Evolutionary conservation across 2,329 filamentous ascomycete species (phyloP).

Genomic region (Aspergillus costaricaensis): DNA sequence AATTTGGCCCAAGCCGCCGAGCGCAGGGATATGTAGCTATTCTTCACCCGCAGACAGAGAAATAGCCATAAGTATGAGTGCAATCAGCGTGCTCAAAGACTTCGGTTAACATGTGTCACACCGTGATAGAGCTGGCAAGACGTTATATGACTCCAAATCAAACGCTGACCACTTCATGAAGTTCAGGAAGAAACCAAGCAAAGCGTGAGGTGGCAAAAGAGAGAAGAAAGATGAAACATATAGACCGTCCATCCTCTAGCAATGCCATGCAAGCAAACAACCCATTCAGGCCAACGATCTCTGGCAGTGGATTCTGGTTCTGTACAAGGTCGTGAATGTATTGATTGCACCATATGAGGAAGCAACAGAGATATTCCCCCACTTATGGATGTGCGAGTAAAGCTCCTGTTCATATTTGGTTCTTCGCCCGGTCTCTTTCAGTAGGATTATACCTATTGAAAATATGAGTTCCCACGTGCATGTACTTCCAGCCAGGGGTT

Average conservation of each 20-base stretch:
- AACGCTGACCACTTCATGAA: neutral
- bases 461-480: neutral
- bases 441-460: slow-evolving; percentile 50
- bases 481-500: neutral
- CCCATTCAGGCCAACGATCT: neutral
- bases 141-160: neutral
- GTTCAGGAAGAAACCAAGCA: neutral
- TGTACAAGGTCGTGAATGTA: neutral
- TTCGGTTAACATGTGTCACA: neutral
- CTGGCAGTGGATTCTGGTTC: neutral
- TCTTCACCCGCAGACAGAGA: neutral
- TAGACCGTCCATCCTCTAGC: neutral
- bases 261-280: neutral
- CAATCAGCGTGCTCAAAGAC: neutral
- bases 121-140: neutral
- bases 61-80: neutral
- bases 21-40: neutral
- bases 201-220: neutral
- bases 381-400: neutral
- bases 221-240: neutral
- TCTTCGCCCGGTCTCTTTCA: slow-evolving; percentile 50
- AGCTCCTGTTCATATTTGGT: slow-evolving; percentile 20
- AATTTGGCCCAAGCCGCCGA: neutral
- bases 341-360: too few relatives aligned
- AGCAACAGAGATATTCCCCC: neutral